phyloP scores from a whole-genome alignment of 2,329 filamentous ascomycete species.

The Lecanosticta acicola region DNA sequence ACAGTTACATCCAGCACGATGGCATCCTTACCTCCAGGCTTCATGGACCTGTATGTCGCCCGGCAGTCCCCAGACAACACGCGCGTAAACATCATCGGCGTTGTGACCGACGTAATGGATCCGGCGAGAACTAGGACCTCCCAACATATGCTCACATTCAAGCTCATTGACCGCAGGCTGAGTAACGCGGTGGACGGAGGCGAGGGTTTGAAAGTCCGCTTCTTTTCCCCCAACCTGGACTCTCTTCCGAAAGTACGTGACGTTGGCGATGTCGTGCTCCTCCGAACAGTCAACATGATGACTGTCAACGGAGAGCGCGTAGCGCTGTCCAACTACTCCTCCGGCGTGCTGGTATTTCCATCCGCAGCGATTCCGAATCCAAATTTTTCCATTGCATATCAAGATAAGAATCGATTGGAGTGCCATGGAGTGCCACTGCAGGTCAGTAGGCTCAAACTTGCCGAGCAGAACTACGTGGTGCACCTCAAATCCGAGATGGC shows the following conservation, averaged over 20 bases:
- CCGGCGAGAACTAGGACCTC: constrained; percentile 47
- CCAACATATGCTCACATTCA: constrained; percentile 32
- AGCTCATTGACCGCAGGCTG: constrained; percentile 34
- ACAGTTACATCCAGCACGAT: background rate
- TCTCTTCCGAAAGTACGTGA: constrained; percentile 38
- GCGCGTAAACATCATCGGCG: constrained; percentile 59
- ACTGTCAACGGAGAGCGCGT: constrained; percentile 14
- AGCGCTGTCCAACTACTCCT: constrained; percentile 23
- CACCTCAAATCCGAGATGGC: constrained; percentile 22
- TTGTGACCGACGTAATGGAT: constrained; percentile 60
- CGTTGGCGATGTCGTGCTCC: constrained; percentile 59
- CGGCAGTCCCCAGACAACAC: constrained; percentile 12
- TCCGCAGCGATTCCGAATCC: constrained; percentile 24
- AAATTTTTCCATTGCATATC: constrained; percentile 26
- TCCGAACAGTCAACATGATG: constrained; percentile 41
- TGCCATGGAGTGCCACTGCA: constrained; percentile 11
- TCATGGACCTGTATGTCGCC: constrained; percentile 24
- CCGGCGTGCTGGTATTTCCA: constrained; percentile 24
- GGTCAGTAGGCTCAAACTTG: constrained; percentile 17
- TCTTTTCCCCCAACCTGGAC: constrained; percentile 50
- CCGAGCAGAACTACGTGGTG: constrained; percentile 34
- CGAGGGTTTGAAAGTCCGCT: constrained; percentile 43
- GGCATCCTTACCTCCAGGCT: constrained; percentile 18
- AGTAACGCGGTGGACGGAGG: constrained; percentile 12
- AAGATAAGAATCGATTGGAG: constrained; percentile 20